phyloP scores from a whole-genome alignment of 2,329 filamentous ascomycete genomes.

The Dothiorella sarmentorum region DNA sequence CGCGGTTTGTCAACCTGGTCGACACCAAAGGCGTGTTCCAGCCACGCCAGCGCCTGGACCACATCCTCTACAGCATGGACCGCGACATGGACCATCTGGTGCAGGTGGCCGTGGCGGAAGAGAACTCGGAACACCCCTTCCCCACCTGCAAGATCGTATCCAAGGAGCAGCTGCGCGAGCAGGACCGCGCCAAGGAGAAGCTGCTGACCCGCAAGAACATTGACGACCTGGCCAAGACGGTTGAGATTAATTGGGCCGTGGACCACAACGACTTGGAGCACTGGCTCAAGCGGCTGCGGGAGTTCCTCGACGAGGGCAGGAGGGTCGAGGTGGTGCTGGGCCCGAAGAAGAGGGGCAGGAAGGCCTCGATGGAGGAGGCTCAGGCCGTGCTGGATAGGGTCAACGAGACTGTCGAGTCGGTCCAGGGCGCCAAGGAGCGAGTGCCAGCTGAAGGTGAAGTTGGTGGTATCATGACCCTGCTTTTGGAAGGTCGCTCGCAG shows the following conservation, averaged over 20 bases:
- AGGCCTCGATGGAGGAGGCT: constrained; percentile 60
- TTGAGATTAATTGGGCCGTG: constrained; percentile 93
- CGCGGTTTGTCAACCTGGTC: constrained; percentile 44
- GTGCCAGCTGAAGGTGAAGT: constrained; percentile 29
- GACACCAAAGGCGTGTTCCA: constrained; percentile 38
- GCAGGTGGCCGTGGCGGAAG: constrained; percentile 39
- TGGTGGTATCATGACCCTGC: constrained; percentile 32
- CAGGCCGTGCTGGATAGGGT: constrained; percentile 53
- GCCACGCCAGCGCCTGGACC: constrained; percentile 28
- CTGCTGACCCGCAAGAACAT: constrained; percentile 31
- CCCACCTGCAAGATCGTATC: constrained; percentile 71
- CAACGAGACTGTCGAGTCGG: constrained; percentile 41
- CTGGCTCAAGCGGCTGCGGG: constrained; percentile 61
- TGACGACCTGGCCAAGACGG: constrained; percentile 56
- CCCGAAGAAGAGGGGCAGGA: constrained; percentile 61
- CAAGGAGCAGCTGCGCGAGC: constrained; percentile 48
- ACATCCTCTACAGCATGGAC: constrained; percentile 47
- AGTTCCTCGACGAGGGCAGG: constrained; percentile 70
- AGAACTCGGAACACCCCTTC: constrained; percentile 39
- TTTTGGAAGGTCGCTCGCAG: constrained; percentile 29
- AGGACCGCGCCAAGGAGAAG: constrained; percentile 47
- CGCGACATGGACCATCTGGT: constrained; percentile 50
- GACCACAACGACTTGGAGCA: constrained; percentile 70
- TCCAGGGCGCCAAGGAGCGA: constrained; percentile 28
- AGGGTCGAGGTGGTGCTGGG: constrained; percentile 71